A percentile compares a stretch with the other conserved stretches of the same genome.
Conservation (phyloP, 2,329 filamentous ascomycete genomes). For the Monilinia vaccinii-corymbosi region DNA sequence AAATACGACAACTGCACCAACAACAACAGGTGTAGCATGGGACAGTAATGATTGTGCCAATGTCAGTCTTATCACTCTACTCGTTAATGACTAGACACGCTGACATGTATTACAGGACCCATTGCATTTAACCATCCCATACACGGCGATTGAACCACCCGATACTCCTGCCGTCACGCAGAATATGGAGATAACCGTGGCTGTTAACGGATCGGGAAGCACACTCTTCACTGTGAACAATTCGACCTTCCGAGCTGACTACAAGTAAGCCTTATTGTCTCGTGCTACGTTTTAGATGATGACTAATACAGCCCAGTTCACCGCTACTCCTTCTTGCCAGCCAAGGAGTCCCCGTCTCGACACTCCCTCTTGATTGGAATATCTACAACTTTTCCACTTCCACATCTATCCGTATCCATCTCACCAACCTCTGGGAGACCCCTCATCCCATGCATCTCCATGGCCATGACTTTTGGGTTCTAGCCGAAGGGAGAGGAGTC, state of each 20-base stretch:
- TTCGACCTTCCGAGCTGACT: slow-evolving; percentile 4
- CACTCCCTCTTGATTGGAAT: slow-evolving; percentile 39
- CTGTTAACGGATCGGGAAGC: slow-evolving; percentile 1
- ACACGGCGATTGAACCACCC: background rate
- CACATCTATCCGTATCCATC: background rate
- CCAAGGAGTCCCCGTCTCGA: slow-evolving; percentile 41
- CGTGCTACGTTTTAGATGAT: background rate
- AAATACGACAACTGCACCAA: background rate
- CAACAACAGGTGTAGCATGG: slow-evolving; percentile 4
- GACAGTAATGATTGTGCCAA: slow-evolving; percentile 10
- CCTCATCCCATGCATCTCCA: slow-evolving; percentile 61
- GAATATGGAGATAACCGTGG: slow-evolving; percentile 4
- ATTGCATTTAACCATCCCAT: slow-evolving; percentile 1
- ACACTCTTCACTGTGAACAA: slow-evolving; percentile 7
- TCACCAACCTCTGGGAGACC: slow-evolving; percentile 33
- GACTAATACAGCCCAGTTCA: background rate
- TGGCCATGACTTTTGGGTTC: slow-evolving; percentile 62
- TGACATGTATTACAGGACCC: slow-evolving; percentile 1
- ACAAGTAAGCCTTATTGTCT: background rate
- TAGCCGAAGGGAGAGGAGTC: slow-evolving; percentile 39
- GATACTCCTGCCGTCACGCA: slow-evolving; percentile 6
- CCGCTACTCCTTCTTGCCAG: slow-evolving; percentile 32
- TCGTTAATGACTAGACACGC: background rate
- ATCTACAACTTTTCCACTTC: slow-evolving; percentile 37
- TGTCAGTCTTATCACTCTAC: background rate